Conservation (phyloP, 208 protist species). For the Leishmania martiniquensis region DNA sequence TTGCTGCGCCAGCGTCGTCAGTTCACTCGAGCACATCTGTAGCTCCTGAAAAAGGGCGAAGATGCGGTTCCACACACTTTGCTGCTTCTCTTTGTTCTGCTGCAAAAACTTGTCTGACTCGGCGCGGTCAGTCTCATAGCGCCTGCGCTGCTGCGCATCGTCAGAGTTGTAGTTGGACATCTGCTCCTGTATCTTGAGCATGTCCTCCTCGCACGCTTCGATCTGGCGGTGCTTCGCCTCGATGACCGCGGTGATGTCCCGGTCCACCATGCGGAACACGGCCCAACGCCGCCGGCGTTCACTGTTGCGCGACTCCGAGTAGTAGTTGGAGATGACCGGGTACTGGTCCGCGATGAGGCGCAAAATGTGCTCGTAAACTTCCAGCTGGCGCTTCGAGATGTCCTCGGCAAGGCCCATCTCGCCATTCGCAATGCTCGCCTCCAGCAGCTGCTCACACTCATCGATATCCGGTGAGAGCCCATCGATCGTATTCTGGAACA, state of each 20-base stretch:
- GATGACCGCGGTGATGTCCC: conserved; percentile 89
- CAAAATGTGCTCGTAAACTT: conserved; percentile 89
- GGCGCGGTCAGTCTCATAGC: conserved; percentile 76
- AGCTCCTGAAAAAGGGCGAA: conserved; percentile 81
- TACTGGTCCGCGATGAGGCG: conserved; percentile 89
- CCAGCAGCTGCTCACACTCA: conserved; percentile 89
- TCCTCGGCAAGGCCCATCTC: conserved; percentile 92
- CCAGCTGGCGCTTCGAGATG: conserved; percentile 83
- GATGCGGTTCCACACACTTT: conserved; percentile 88
- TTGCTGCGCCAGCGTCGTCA: conserved; percentile 59
- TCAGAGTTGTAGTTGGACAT: conserved; percentile 87
- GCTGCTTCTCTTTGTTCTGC: conserved; percentile 92
- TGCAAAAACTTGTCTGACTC: conserved; percentile 80
- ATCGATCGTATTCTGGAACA: conserved; percentile 86
- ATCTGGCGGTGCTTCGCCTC: conserved; percentile 85
- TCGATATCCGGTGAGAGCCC: conserved; percentile 86
- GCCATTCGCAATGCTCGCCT: conserved; percentile 86
- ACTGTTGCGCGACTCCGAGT: conserved; percentile 72
- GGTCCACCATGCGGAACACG: conserved; percentile 91
- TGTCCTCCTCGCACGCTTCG: conserved; percentile 90
- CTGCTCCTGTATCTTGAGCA: conserved; percentile 84
- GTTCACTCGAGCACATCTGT: conserved; percentile 68
- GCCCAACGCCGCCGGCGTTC: conserved; percentile 88
- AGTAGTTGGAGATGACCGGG: conserved; percentile 83
- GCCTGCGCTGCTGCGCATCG: conserved; percentile 78